Percentiles rank a stretch among this genome's conserved stretches.
phyloP scores from a whole-genome alignment of 192 early-diverging fungal species.

The Coemansia erecta region DNA sequence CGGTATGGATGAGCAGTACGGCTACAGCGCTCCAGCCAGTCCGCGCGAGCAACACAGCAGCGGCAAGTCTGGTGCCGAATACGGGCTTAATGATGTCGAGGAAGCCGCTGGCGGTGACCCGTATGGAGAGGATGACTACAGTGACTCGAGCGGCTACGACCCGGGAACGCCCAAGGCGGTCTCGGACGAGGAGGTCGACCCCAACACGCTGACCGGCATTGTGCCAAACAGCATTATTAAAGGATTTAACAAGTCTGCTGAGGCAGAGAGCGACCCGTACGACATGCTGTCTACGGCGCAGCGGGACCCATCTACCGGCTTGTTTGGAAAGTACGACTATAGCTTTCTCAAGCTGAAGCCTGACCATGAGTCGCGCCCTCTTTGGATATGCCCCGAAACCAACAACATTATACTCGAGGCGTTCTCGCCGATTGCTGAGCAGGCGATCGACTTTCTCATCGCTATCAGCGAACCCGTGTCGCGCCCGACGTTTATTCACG shows the following conservation, averaged over 20 bases:
- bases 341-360: constrained; percentile 78
- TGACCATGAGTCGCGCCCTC: constrained; percentile 84
- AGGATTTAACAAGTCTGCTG: constrained; percentile 11
- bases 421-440: constrained; percentile 94
- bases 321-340: constrained; percentile 73
- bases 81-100: constrained; percentile 9
- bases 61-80: background rate
- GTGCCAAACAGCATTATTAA: constrained; percentile 29
- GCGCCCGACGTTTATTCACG: constrained; percentile 61
- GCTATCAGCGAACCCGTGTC: constrained; percentile 95
- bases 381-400: constrained; percentile 83
- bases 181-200: constrained; percentile 14
- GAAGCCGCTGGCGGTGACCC: background rate
- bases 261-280: constrained; percentile 27
- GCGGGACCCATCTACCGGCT: constrained; percentile 40
- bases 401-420: constrained; percentile 90
- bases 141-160: constrained; percentile 4
- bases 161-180: constrained; percentile 2
- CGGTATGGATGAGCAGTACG: constrained; percentile 9
- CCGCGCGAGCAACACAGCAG: too few species aligned
- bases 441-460: constrained; percentile 94
- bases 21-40: background rate
- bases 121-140: constrained; percentile 3
- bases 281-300: constrained; percentile 35
- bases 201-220: constrained; percentile 26